phyloP scores from a whole-genome alignment of 2,329 filamentous ascomycete genomes.

The Endoconidiophora polonica region DNA sequence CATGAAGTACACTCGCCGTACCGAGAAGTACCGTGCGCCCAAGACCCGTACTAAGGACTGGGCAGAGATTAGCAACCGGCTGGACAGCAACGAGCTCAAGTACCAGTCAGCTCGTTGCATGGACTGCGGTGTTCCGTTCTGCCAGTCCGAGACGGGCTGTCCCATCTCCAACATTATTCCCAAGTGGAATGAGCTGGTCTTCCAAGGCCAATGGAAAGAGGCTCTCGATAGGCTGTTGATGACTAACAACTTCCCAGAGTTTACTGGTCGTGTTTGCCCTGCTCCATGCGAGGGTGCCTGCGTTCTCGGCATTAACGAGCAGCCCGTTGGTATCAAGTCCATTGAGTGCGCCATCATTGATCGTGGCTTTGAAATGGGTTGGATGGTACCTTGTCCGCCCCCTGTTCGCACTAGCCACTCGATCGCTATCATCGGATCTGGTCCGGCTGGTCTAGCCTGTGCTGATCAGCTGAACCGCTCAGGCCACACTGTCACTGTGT shows the following conservation, averaged over 20 bases:
- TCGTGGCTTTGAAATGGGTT: conserved; percentile 92
- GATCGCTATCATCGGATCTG: conserved; percentile 78
- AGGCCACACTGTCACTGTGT: conserved; percentile 76
- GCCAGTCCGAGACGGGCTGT: conserved; percentile 88
- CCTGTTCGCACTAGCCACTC: conserved; percentile 72
- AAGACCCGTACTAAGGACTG: conserved; percentile 81
- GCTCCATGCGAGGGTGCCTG: conserved; percentile 94
- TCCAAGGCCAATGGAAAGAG: conserved; percentile 68
- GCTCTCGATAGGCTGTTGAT: conserved; percentile 80
- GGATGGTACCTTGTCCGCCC: conserved; percentile 79
- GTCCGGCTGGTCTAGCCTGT: conserved; percentile 73
- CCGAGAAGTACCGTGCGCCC: conserved; percentile 80
- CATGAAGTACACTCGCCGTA: conserved; percentile 88
- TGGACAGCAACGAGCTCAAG: conserved; percentile 89
- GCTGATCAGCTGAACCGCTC: conserved; percentile 91
- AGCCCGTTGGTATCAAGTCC: conserved; percentile 94
- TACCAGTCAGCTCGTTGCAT: conserved; percentile 95
- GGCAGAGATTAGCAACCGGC: conserved; percentile 73
- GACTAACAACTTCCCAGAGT: conserved; percentile 98
- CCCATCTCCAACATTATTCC: conserved; percentile 96
- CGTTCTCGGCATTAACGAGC: conserved; percentile 90
- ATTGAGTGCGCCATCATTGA: conserved; percentile 98
- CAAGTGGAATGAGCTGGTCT: conserved; percentile 82
- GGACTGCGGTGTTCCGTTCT: conserved; percentile 98
- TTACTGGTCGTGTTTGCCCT: conserved; percentile 91